Evolutionary conservation across 352 stramenopile genomes (phyloP).

Genomic region (Phytophthora vignae): DNA sequence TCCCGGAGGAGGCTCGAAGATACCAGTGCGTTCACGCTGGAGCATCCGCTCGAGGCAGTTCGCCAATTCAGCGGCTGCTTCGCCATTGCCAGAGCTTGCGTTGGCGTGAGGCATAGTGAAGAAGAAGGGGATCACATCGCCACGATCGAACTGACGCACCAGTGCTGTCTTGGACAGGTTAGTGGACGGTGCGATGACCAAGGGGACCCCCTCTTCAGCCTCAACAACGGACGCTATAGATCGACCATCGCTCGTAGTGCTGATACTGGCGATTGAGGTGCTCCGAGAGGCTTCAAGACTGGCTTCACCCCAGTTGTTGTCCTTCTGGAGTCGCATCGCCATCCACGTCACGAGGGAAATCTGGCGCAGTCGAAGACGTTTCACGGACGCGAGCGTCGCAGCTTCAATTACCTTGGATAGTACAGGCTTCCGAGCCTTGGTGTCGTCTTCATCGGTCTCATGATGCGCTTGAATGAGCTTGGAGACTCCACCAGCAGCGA

Average conservation of each 20-base stretch:
- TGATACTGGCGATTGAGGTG: conserved; percentile 2
- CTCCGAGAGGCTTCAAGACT: conserved; percentile 1
- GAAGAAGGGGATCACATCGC: conserved; percentile 58
- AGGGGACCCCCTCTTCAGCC: conserved; percentile 18
- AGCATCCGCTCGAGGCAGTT: conserved; percentile 62
- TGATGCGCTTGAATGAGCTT: not conserved
- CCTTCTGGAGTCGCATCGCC: conserved; percentile 38
- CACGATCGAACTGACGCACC: conserved; percentile 42
- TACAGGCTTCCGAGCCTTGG: conserved; percentile 9
- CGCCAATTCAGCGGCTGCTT: conserved; percentile 32
- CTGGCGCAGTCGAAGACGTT: conserved; percentile 56
- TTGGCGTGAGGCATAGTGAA: conserved; percentile 45
- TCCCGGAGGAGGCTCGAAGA: conserved; percentile 63
- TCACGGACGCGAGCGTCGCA: conserved; percentile 43
- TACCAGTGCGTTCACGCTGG: conserved; percentile 54
- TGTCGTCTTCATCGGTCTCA: not conserved
- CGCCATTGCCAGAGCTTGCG: conserved; percentile 12
- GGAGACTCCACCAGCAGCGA: conserved; percentile 12
- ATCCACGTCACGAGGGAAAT: conserved; percentile 51
- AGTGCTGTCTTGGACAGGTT: conserved; percentile 10
- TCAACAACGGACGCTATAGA: conserved; percentile 17
- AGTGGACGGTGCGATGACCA: conserved; percentile 23
- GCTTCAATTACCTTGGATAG: conserved; percentile 12
- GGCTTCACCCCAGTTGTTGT: not conserved
- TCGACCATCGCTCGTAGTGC: not conserved